Base-by-base conservation (phyloP, 805 yeast genomes). In the Hanseniaspora nectarophila region DNA sequence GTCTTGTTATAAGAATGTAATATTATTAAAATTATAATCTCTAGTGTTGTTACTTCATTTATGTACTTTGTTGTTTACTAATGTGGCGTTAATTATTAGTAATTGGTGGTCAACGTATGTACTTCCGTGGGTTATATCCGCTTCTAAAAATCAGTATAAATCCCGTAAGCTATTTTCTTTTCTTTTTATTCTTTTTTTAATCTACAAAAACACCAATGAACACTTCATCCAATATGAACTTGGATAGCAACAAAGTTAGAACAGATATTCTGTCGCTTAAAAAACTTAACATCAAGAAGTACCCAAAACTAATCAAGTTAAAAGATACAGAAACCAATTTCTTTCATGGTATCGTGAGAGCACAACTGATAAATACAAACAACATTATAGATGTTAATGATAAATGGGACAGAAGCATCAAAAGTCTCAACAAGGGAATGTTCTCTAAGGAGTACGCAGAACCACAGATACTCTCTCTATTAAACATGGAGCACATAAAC, bases 291-390 rank as follows among this genome's bases (percentile, higher is more conserved):
- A 49, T 49, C 10, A 49, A 42, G 29, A 40, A 42, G 8, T 49
- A 49, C 18, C 43, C 53, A 4, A 31, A 37, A 13, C 44, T 40
- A 20, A 16, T 49, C 18, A 49, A 40, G n/a, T 8, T 18, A 6
- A 42, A 49, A n/a, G 46, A 49, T 23, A 49, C 53, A 40, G 20
- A 18, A 26, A 49, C 46, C 4, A 49, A 49, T 20, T 49, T 49
- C 20, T 49, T 23, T n/a, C 38, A 33, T 21, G 38, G 46, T 31
- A 34, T 49, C 7, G 16, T 42, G 1, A 49, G 44, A 24, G 18
- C 53, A 4, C 16, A 18, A 24, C 23, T 39, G 4, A 21, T 26
- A 3, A 49, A 49, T 23, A 49, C 42, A 26, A 31, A 16, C 21
- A 49, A 49, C 24, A 32, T 49, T 7, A 33, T 49, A 8, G 53